Evolutionary conservation across 495 filamentous ascomycete species (phyloP).

Genomic region (Trichoderma erinaceum): DNA sequence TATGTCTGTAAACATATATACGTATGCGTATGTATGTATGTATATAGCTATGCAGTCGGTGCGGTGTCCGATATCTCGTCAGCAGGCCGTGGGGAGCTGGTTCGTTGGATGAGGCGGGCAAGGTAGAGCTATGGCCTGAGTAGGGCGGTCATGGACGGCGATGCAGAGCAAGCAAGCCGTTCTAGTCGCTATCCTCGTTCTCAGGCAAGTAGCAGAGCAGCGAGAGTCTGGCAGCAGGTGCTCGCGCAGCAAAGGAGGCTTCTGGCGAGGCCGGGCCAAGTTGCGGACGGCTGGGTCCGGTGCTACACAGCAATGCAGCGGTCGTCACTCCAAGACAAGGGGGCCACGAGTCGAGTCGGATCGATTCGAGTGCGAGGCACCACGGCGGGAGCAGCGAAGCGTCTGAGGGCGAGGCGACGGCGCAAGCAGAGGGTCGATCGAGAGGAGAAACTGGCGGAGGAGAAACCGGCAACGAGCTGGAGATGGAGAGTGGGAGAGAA

Average conservation of each 20-base stretch:
- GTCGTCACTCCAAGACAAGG: conserved; percentile 1
- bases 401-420: not conserved
- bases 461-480: not conserved
- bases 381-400: not conserved
- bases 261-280: not conserved
- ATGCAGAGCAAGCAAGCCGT: conserved; percentile 2
- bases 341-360: not conserved
- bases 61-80: conserved; percentile 5
- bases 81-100: not conserved
- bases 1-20: not conserved
- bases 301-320: conserved; percentile 11
- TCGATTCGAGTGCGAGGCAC: not conserved
- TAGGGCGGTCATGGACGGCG: not conserved
- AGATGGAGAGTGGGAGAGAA: not conserved
- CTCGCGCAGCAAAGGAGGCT: not conserved
- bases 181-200: not conserved
- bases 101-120: not conserved
- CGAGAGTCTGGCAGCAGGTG: not conserved
- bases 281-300: conserved; percentile 9
- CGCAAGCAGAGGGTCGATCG: not conserved
- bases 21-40: not conserved
- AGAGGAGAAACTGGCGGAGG: not conserved
- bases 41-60: not conserved
- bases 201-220: not conserved
- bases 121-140: not conserved